These are phyloP conservation scores for Neltuma alba DNA, from an alignment of 306 rosid species.

Conservation along the genomic window DNA sequence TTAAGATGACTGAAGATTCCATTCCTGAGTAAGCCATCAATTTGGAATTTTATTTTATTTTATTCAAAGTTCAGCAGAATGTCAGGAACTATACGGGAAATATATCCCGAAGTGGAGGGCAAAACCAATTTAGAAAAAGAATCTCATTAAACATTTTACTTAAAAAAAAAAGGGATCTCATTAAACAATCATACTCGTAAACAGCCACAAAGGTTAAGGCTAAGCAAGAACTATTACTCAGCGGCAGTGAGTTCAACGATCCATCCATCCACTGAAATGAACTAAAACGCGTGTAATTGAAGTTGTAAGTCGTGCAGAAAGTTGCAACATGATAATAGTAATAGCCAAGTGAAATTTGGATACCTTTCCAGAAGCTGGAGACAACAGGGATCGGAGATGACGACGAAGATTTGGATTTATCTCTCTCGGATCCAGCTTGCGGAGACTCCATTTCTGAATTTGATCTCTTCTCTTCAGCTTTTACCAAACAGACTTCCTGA, in stretches of 20 bases:
- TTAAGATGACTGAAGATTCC: background rate
- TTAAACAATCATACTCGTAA: too few relatives aligned
- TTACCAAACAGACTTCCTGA: conserved; percentile 7
- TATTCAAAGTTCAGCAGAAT: background rate
- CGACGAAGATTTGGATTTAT: conserved; percentile 57
- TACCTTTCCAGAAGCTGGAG: conserved; percentile 91
- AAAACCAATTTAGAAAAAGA: conserved; percentile 1
- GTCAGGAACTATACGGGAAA: background rate
- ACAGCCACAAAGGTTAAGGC: background rate
- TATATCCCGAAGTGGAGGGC: background rate
- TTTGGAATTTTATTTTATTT: background rate
- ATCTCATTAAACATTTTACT: too few relatives aligned
- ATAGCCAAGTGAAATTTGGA: background rate
- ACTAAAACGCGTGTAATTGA: conserved; percentile 20
- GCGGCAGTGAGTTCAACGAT: conserved; percentile 1
- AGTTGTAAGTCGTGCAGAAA: background rate
- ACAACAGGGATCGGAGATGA: conserved; percentile 82
- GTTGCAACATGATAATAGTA: background rate
- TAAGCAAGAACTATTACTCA: background rate
- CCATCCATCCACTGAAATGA: background rate
- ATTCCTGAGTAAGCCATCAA: background rate
- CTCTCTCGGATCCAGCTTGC: conserved; percentile 74
- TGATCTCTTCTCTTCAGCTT: conserved; percentile 3
- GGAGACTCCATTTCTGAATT: conserved; percentile 61
- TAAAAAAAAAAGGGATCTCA: too few relatives aligned